These are phyloP conservation scores for Plasmodium sp. DNA, from an alignment of 169 alveolate genomes.

Conservation along the genomic window DNA sequence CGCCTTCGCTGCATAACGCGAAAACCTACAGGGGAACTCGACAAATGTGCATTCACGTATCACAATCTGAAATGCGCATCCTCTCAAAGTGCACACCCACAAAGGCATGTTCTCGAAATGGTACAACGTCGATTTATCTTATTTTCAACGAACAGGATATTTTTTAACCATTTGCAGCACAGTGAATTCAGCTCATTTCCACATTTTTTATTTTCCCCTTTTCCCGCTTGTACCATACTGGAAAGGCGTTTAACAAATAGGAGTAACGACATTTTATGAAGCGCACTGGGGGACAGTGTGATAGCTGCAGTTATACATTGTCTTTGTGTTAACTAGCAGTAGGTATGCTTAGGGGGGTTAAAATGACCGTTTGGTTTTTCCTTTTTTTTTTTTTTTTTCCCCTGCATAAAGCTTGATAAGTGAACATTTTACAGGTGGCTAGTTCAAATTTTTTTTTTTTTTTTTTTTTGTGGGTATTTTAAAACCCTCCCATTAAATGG, in stretches of 20 bases:
- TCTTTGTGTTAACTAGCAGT: not conserved
- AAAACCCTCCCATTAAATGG: not conserved
- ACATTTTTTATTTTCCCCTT: not conserved
- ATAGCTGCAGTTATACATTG: not conserved
- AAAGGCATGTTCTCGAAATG: not conserved
- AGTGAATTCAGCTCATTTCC: not conserved
- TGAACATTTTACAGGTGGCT: not conserved
- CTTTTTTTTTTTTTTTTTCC: not conserved
- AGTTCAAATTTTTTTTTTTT: conserved; percentile 2
- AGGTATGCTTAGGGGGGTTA: not conserved
- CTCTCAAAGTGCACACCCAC: not conserved
- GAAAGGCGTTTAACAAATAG: not conserved
- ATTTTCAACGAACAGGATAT: not conserved
- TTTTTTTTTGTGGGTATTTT: not conserved
- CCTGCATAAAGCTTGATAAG: not conserved
- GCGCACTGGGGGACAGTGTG: not conserved
- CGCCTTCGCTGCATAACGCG: not conserved
- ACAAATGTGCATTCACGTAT: not conserved
- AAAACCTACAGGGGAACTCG: not conserved
- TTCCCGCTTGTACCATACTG: not conserved
- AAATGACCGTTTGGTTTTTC: not conserved
- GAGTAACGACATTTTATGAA: not conserved
- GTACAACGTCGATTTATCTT: not conserved
- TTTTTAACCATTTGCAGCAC: not conserved
- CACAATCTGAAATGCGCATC: not conserved